Percentiles rank a stretch among this genome's conserved stretches.
These are phyloP conservation scores for Barnettozyma pratensis DNA, from an alignment of 805 yeast genomes.

Conservation along the genomic window DNA sequence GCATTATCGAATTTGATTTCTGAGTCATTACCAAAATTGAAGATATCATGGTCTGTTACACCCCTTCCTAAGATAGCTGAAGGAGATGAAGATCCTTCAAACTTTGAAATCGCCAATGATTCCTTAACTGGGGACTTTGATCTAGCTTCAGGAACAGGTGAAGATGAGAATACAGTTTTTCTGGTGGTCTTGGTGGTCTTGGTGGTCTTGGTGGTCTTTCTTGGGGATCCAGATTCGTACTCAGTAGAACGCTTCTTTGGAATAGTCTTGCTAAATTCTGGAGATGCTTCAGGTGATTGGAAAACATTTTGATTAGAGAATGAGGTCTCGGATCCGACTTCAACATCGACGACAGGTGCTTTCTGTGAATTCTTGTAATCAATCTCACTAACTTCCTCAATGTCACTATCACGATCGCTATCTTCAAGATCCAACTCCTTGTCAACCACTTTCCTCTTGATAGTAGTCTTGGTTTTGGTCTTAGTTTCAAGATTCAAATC, in stretches of 20 bases:
- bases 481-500: neutral
- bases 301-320: conserved; percentile 33
- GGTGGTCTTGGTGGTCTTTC: conserved; percentile 3
- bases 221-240: conserved; percentile 9
- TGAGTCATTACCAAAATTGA: conserved; percentile 11
- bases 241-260: conserved; percentile 24
- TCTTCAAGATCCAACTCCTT: neutral
- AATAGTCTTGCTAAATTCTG: conserved; percentile 16
- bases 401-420: conserved; percentile 1
- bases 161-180: conserved; percentile 28
- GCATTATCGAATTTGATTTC: neutral
- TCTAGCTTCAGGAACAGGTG: conserved; percentile 17
- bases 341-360: neutral
- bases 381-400: conserved; percentile 2
- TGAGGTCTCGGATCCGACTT: conserved; percentile 17
- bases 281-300: conserved; percentile 24
- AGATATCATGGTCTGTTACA: conserved; percentile 4
- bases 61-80: neutral
- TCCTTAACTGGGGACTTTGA: conserved; percentile 21
- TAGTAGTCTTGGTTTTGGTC: neutral
- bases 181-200: conserved; percentile 7
- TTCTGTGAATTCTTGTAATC: conserved; percentile 1
- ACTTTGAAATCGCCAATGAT: conserved; percentile 21
- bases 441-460: neutral
- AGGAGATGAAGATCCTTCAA: conserved; percentile 18